phyloP scores from a whole-genome alignment of 352 stramenopile species.

The Pythium brachiatum region DNA sequence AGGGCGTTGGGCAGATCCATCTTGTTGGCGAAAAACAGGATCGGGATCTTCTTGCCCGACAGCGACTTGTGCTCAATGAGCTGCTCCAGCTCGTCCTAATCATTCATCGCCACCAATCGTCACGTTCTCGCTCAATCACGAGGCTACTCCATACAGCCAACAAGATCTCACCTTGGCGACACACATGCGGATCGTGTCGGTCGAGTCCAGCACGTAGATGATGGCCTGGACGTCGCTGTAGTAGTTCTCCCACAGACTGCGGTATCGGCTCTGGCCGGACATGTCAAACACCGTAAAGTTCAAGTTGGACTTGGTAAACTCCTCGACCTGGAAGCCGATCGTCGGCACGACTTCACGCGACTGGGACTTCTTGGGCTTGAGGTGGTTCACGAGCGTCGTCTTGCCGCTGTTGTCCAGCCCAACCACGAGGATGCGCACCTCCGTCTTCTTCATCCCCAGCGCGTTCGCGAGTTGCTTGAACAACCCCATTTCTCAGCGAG shows the following conservation, averaged over 20 bases:
- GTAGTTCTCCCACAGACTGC: conserved; percentile 85
- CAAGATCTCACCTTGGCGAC: conserved; percentile 53
- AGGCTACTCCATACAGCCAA: not conserved
- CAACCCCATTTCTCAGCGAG: conserved; percentile 53
- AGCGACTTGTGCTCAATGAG: conserved; percentile 82
- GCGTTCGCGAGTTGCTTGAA: conserved; percentile 82
- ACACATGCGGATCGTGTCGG: conserved; percentile 82
- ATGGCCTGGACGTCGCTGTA: conserved; percentile 85
- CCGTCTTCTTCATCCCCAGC: conserved; percentile 78
- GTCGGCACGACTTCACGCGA: conserved; percentile 84
- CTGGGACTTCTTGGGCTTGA: conserved; percentile 89
- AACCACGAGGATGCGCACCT: conserved; percentile 87
- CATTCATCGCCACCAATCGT: not conserved
- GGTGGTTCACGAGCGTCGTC: conserved; percentile 90
- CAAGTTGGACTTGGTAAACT: conserved; percentile 89
- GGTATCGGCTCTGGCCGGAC: conserved; percentile 81
- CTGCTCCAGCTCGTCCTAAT: conserved; percentile 79
- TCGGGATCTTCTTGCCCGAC: conserved; percentile 63
- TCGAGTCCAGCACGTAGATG: conserved; percentile 90
- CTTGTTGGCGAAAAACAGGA: conserved; percentile 89
- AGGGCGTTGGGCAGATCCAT: conserved; percentile 76
- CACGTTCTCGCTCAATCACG: not conserved
- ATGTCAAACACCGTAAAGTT: conserved; percentile 93
- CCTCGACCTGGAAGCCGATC: conserved; percentile 89
- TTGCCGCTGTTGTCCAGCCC: conserved; percentile 91